Conservation (phyloP, 106 monocot species). For the Dendrobium chrysotoxum region DNA sequence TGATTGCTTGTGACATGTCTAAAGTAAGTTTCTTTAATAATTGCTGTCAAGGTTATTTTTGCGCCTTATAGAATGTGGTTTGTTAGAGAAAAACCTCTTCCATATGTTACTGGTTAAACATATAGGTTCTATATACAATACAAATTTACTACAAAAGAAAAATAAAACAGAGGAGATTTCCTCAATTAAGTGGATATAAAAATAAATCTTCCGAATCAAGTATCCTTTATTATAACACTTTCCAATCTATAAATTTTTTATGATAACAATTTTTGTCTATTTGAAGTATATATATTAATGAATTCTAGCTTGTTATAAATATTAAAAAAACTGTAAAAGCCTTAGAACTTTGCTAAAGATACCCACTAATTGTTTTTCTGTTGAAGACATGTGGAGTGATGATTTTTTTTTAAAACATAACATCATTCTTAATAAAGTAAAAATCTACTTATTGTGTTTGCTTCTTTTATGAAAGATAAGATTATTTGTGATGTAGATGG, state of each 20-base stretch:
- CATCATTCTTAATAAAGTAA: too few relatives aligned
- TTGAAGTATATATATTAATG: background rate
- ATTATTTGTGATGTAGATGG: too few relatives aligned
- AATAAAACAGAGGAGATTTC: background rate
- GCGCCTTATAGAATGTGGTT: background rate
- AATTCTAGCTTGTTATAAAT: background rate
- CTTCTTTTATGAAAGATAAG: too few relatives aligned
- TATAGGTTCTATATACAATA: too few relatives aligned
- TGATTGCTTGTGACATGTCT: conserved; percentile 98
- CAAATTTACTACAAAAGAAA: background rate
- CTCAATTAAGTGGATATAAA: too few relatives aligned
- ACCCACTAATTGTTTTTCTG: too few relatives aligned
- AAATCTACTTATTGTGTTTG: too few relatives aligned
- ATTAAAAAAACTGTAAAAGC: background rate
- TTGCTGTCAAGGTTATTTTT: background rate
- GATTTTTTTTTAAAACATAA: too few relatives aligned
- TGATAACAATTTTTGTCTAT: background rate
- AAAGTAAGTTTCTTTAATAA: conserved; percentile 35
- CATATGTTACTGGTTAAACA: background rate
- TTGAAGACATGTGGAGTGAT: too few relatives aligned
- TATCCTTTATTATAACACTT: background rate
- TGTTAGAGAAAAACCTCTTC: background rate
- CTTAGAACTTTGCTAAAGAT: background rate
- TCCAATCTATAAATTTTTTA: background rate
- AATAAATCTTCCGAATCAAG: background rate